phyloP scores from a whole-genome alignment of 331 rosid species.

The Dryas integrifolia region DNA sequence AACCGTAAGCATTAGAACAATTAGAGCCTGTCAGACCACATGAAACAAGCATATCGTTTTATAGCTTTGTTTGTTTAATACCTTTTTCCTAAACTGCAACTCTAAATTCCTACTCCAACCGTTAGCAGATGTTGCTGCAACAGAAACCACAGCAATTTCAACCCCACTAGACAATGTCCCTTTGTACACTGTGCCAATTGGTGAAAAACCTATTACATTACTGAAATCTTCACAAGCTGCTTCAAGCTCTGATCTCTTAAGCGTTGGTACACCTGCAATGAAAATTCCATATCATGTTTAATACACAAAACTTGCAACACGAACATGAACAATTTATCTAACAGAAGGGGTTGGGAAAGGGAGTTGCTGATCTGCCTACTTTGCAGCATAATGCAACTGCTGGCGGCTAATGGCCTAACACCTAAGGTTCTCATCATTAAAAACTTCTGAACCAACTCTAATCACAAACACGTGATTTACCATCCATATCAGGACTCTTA shows the following conservation, averaged over 20 bases:
- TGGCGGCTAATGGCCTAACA: neutral
- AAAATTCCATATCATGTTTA: constrained; percentile 8
- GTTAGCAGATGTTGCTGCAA: constrained; percentile 45
- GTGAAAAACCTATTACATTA: constrained; percentile 71
- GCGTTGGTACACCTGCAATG: constrained; percentile 77
- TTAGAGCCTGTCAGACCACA: constrained; percentile 19
- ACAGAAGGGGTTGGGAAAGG: neutral
- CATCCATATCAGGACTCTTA: neutral
- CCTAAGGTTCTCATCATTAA: neutral
- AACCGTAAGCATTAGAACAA: constrained; percentile 26
- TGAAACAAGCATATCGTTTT: constrained; percentile 8
- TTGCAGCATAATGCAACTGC: neutral
- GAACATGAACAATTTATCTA: constrained; percentile 1
- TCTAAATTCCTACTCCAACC: constrained; percentile 70
- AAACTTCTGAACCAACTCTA: neutral
- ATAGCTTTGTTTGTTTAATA: constrained; percentile 25
- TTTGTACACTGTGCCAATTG: constrained; percentile 71
- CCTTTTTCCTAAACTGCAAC: constrained; percentile 82
- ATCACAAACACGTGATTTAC: neutral
- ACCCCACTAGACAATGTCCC: constrained; percentile 94
- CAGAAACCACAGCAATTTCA: constrained; percentile 77
- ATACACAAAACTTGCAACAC: constrained; percentile 7
- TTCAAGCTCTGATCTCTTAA: constrained; percentile 82
- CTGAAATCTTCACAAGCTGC: constrained; percentile 96
- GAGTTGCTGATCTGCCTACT: neutral